Conservation (phyloP, 352 stramenopile genomes). For the Albugo laibachii region DNA sequence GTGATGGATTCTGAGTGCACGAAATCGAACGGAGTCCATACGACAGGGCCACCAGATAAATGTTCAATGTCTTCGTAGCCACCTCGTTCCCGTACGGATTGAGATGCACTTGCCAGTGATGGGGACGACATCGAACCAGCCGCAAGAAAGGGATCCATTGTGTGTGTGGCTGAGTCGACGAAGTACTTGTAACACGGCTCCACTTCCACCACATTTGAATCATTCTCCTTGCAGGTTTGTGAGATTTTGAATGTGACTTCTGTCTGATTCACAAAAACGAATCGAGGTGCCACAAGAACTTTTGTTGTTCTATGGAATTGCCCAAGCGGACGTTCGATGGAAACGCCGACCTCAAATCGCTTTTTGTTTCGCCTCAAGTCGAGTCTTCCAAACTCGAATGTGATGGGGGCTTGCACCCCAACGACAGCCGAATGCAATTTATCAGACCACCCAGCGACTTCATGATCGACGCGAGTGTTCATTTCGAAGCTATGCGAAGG, state of each 20-base stretch:
- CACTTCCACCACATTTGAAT: slow-evolving; percentile 38
- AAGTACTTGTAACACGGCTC: slow-evolving; percentile 17
- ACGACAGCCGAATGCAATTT: slow-evolving; percentile 75
- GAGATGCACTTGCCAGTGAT: too few relatives aligned
- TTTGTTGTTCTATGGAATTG: slow-evolving; percentile 78
- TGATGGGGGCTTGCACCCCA: slow-evolving; percentile 63
- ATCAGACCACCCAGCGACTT: slow-evolving; percentile 69
- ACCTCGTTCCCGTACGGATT: too few relatives aligned
- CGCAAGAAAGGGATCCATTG: slow-evolving; percentile 5
- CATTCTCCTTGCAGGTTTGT: slow-evolving; percentile 31
- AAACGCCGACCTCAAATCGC: slow-evolving; percentile 65
- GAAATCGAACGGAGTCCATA: slow-evolving; percentile 39
- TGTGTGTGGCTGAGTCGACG: slow-evolving; percentile 4
- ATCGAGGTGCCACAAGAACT: slow-evolving; percentile 67
- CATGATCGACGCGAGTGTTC: slow-evolving; percentile 67
- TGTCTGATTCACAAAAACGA: slow-evolving; percentile 78
- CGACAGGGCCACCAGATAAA: too few relatives aligned
- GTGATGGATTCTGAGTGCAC: slow-evolving; percentile 23
- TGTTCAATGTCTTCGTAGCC: too few relatives aligned
- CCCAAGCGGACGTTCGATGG: slow-evolving; percentile 62
- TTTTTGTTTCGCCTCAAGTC: slow-evolving; percentile 12
- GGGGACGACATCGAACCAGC: too few relatives aligned
- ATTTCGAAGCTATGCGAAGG: slow-evolving; percentile 67
- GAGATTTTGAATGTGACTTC: slow-evolving; percentile 52
- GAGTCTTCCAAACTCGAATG: slow-evolving; percentile 31